Conservation (phyloP, 345 rosid genomes). For the Gossypium turneri region DNA sequence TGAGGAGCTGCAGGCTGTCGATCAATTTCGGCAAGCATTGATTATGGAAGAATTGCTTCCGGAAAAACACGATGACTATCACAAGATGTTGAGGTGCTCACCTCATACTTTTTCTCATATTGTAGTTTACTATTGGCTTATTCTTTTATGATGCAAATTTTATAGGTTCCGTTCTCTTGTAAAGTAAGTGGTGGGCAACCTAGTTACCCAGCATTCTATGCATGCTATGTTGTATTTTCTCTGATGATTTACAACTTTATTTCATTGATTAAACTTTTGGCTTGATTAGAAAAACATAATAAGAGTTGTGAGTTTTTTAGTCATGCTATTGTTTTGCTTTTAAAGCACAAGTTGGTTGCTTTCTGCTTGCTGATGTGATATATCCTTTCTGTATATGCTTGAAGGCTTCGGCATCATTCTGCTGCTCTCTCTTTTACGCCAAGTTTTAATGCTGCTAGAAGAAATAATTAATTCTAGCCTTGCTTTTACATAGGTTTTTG, state of each 20-base stretch:
- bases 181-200: not conserved
- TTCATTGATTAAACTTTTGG: not conserved
- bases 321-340: not conserved
- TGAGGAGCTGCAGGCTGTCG: slow-evolving; percentile 84
- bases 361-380: not conserved
- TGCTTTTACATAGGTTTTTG: slow-evolving; percentile 49
- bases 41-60: slow-evolving; percentile 90
- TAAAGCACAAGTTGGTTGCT: not conserved
- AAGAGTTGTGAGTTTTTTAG: not conserved
- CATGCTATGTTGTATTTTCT: not conserved
- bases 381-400: not conserved
- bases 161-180: not conserved
- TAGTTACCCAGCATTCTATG: not conserved
- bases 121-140: not conserved
- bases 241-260: not conserved
- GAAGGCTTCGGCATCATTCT: not conserved
- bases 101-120: not conserved
- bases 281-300: not conserved
- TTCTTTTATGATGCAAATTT: not conserved
- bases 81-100: slow-evolving; percentile 82
- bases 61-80: slow-evolving; percentile 73
- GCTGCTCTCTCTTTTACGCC: not conserved
- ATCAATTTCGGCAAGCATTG: slow-evolving; percentile 75
- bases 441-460: not conserved
- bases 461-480: not conserved